Conservation (phyloP, 2,329 filamentous ascomycete species). For the Tothia fuscella region DNA sequence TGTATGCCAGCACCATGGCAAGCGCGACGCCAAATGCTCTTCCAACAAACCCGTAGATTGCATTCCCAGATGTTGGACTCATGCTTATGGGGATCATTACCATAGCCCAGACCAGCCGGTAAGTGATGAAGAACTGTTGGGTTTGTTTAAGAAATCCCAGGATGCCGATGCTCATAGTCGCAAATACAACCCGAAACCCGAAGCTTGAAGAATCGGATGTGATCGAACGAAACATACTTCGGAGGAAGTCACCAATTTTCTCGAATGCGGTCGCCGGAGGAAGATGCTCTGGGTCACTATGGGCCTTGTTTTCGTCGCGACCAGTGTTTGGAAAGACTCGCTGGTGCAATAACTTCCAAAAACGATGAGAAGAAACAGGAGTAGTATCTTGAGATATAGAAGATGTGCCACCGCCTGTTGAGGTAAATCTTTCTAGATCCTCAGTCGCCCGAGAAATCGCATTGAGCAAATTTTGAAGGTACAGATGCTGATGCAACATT, state of each 20-base stretch:
- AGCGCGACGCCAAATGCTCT: no score
- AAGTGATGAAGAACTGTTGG: constrained; percentile 1
- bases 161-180: constrained; percentile 6
- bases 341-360: not conserved
- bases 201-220: not conserved
- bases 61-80: not conserved
- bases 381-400: no score
- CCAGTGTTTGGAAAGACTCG: not conserved
- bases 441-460: not conserved
- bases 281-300: constrained; percentile 1
- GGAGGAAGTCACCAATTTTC: not conserved
- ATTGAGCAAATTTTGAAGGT: not conserved
- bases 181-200: not conserved
- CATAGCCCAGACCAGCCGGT: constrained; percentile 3
- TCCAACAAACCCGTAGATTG: not conserved
- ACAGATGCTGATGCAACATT: not conserved
- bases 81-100: constrained; percentile 1
- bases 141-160: not conserved
- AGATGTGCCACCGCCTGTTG: no score
- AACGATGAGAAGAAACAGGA: no score
- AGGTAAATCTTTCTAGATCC: not conserved
- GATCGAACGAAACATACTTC: not conserved
- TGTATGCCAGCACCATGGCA: not conserved
- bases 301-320: not conserved
- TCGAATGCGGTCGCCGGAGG: not conserved